Evolutionary conservation across 2,329 filamentous ascomycete genomes (phyloP).

Genomic region (Rhytidhysteron rufulum): DNA sequence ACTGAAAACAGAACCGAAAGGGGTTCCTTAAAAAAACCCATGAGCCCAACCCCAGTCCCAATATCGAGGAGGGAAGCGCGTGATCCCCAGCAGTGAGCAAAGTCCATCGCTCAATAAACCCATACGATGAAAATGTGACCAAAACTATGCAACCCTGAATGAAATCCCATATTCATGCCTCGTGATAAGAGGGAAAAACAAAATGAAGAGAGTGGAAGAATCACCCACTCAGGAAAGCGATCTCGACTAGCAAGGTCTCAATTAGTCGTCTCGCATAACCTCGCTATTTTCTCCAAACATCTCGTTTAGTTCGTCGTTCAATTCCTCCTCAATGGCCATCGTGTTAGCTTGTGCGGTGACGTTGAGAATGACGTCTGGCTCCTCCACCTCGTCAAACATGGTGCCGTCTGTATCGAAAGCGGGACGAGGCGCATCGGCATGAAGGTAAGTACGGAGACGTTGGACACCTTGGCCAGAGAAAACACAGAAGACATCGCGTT

Average conservation of each 20-base stretch:
- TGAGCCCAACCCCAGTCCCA: no score
- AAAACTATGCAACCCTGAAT: no score
- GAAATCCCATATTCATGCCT: no score
- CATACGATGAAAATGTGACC: no score
- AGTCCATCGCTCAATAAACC: no score
- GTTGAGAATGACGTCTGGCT: constrained; percentile 30
- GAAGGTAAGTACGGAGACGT: constrained; percentile 74
- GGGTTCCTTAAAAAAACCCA: no score
- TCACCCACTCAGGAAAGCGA: not conserved
- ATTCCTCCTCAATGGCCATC: constrained; percentile 37
- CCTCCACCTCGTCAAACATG: constrained; percentile 22
- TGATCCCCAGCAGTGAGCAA: no score
- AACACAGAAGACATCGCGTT: constrained; percentile 93
- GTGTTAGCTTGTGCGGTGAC: constrained; percentile 33
- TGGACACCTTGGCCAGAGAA: constrained; percentile 86
- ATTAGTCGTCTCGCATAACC: constrained; percentile 30
- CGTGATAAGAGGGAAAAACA: not conserved
- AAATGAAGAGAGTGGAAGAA: not conserved
- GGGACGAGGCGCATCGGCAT: constrained; percentile 38
- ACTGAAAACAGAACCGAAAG: no score
- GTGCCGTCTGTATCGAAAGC: constrained; percentile 28
- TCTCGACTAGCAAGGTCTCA: not conserved
- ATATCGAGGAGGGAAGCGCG: no score
- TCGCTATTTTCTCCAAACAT: constrained; percentile 45
- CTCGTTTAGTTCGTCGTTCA: constrained; percentile 41